Evolutionary conservation across 257 asterid species (phyloP).

Genomic region (Solanum medicagineum): DNA sequence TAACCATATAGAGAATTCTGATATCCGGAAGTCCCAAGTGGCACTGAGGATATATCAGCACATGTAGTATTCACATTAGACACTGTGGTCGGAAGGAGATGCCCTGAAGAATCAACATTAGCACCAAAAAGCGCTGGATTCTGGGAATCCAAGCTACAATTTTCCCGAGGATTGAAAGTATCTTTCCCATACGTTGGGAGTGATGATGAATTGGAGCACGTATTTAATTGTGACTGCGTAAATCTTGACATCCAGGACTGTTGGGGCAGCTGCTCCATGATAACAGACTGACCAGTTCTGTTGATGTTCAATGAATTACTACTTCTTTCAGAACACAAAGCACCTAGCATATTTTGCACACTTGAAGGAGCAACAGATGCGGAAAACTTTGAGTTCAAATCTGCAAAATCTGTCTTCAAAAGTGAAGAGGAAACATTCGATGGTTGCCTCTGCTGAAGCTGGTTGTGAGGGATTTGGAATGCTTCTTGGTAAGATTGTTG

Average conservation of each 20-base stretch:
- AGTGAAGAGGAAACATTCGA: slow-evolving; percentile 55
- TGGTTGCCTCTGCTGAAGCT: slow-evolving; percentile 58
- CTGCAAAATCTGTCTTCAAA: slow-evolving; percentile 43
- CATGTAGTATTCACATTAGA: slow-evolving; percentile 42
- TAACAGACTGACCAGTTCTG: slow-evolving; percentile 40
- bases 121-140: slow-evolving; percentile 54
- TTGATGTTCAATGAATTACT: slow-evolving; percentile 47
- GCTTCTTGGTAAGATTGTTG: slow-evolving; percentile 51
- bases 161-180: slow-evolving; percentile 44
- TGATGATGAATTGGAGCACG: slow-evolving; percentile 30
- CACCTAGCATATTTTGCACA: slow-evolving; percentile 65
- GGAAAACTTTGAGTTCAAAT: slow-evolving; percentile 35
- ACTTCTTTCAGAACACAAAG: slow-evolving; percentile 58
- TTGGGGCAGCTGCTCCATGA: slow-evolving; percentile 48
- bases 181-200: slow-evolving; percentile 48
- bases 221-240: slow-evolving; percentile 29
- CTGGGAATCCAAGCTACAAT: slow-evolving; percentile 42
- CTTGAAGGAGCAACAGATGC: slow-evolving; percentile 34
- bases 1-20: slow-evolving; percentile 57
- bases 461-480: slow-evolving; percentile 42
- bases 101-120: slow-evolving; percentile 55
- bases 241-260: slow-evolving; percentile 58
- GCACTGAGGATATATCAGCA: slow-evolving; percentile 50
- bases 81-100: slow-evolving; percentile 60
- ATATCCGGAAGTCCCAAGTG: slow-evolving; percentile 50